Percentiles rank a stretch among this genome's conserved stretches.
Conservation (phyloP, 768 basidiomycete genomes). For the Sarcodon aspratus region DNA sequence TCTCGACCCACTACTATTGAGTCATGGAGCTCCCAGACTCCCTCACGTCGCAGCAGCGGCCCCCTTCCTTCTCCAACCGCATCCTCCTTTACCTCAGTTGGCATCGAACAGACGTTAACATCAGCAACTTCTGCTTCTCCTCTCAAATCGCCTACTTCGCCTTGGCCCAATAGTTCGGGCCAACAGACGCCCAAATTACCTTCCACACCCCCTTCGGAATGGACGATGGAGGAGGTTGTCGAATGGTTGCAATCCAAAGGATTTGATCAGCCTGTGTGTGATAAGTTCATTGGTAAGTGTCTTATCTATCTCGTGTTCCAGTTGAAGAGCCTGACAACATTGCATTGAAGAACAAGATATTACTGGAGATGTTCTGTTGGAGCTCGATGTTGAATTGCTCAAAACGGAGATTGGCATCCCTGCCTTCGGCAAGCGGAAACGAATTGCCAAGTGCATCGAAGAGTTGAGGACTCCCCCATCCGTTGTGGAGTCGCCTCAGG, state of each 20-base stretch:
- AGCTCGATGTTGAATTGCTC: slow-evolving; percentile 83
- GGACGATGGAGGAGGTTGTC: slow-evolving; percentile 83
- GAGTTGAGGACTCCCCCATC: slow-evolving; percentile 74
- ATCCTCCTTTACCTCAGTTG: slow-evolving; percentile 14
- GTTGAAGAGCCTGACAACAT: slow-evolving; percentile 2
- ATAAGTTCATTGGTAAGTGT: slow-evolving; percentile 73
- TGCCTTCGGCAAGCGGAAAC: slow-evolving; percentile 90
- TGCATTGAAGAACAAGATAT: slow-evolving; percentile 84
- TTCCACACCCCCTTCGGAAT: slow-evolving; percentile 46
- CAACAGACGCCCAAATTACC: neutral
- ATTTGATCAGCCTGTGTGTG: slow-evolving; percentile 73
- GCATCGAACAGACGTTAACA: slow-evolving; percentile 11
- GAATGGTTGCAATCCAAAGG: slow-evolving; percentile 80
- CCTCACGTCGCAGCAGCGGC: slow-evolving; percentile 10
- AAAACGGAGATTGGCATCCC: slow-evolving; percentile 89
- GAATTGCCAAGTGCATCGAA: slow-evolving; percentile 85
- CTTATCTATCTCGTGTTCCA: neutral
- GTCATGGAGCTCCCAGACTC: neutral
- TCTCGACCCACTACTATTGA: slow-evolving; percentile 1
- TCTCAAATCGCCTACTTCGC: neutral
- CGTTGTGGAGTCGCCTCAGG: slow-evolving; percentile 36
- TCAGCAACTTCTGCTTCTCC: slow-evolving; percentile 3
- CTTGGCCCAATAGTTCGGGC: neutral
- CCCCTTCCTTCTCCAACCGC: slow-evolving; percentile 13
- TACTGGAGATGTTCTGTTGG: slow-evolving; percentile 91